phyloP scores from a whole-genome alignment of 2,329 filamentous ascomycete genomes.

The Alternaria panax region DNA sequence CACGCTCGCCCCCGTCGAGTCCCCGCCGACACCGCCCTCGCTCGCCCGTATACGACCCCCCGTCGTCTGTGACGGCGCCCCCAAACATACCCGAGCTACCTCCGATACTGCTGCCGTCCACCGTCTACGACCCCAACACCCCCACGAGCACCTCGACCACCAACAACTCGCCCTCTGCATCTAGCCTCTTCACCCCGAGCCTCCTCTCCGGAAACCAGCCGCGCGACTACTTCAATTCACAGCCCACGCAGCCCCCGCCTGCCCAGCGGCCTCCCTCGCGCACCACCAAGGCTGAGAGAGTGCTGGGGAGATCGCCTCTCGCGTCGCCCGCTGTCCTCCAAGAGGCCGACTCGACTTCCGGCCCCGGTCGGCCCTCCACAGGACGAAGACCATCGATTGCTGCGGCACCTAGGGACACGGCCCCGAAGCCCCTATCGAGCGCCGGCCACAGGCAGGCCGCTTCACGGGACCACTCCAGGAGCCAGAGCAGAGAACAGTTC shows the following conservation, averaged over 20 bases:
- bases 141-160: slow-evolving; percentile 39
- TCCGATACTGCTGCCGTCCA: slow-evolving; percentile 41
- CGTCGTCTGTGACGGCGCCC: slow-evolving; percentile 41
- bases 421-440: slow-evolving; percentile 32
- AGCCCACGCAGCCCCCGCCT: slow-evolving; percentile 27
- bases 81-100: slow-evolving; percentile 43
- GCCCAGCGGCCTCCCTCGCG: slow-evolving; percentile 41
- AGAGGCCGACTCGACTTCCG: slow-evolving; percentile 34
- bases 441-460: slow-evolving; percentile 27
- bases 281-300: slow-evolving; percentile 33
- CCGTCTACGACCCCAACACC: slow-evolving; percentile 49
- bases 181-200: slow-evolving; percentile 44
- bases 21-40: slow-evolving; percentile 42
- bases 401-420: slow-evolving; percentile 21
- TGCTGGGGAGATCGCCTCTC: slow-evolving; percentile 44
- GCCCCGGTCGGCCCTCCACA: slow-evolving; percentile 30
- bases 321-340: slow-evolving; percentile 46
- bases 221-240: slow-evolving; percentile 51
- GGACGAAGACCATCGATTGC: slow-evolving; percentile 31
- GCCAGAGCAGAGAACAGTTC: slow-evolving; percentile 33
- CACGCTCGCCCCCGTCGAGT: slow-evolving; percentile 50
- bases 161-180: slow-evolving; percentile 43
- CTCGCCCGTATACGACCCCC: slow-evolving; percentile 44
- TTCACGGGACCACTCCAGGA: slow-evolving; percentile 26
- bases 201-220: slow-evolving; percentile 33